Evolutionary conservation across 108 stramenopile species (phyloP).

Genomic region (Epipyxis sp.): DNA sequence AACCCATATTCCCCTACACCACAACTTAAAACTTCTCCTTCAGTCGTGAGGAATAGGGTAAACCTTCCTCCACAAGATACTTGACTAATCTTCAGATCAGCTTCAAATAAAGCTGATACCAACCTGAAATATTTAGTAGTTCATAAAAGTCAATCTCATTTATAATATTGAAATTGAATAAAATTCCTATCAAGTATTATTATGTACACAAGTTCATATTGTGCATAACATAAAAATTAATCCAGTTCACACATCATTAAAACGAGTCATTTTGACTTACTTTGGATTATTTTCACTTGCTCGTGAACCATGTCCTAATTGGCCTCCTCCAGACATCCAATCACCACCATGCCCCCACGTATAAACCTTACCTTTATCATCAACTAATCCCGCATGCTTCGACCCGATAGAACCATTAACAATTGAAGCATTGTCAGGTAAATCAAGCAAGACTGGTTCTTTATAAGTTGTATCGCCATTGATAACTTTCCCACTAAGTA

Average conservation of each 20-base stretch:
- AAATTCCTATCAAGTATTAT: too few species aligned
- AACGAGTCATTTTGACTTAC: slow-evolving; percentile 28
- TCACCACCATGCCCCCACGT: slow-evolving; percentile 52
- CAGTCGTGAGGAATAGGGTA: slow-evolving; percentile 44
- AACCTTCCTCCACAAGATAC: slow-evolving; percentile 42
- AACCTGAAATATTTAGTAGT: too few species aligned
- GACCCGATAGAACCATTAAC: slow-evolving; percentile 36
- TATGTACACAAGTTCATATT: too few species aligned
- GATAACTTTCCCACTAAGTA: slow-evolving; percentile 25
- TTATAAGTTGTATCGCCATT: slow-evolving; percentile 7
- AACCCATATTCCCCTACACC: slow-evolving; percentile 55
- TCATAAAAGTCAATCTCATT: too few species aligned
- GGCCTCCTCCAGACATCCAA: slow-evolving; percentile 44
- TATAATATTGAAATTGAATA: too few species aligned
- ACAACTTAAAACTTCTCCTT: slow-evolving; percentile 56
- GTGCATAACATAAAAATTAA: too few species aligned
- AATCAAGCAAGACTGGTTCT: background rate
- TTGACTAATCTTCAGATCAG: slow-evolving; percentile 37
- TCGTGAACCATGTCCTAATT: slow-evolving; percentile 45
- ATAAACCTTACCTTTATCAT: slow-evolving; percentile 42
- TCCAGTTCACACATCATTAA: too few species aligned
- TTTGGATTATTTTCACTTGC: background rate
- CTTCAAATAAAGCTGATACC: slow-evolving; percentile 3
- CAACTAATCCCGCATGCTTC: slow-evolving; percentile 45
- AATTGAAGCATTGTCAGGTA: slow-evolving; percentile 31